Evolutionary conservation across 148 eudicot genomes (phyloP), one percentile per base, ranked within the genome.

Genomic region (Selenicereus undatus): DNA sequence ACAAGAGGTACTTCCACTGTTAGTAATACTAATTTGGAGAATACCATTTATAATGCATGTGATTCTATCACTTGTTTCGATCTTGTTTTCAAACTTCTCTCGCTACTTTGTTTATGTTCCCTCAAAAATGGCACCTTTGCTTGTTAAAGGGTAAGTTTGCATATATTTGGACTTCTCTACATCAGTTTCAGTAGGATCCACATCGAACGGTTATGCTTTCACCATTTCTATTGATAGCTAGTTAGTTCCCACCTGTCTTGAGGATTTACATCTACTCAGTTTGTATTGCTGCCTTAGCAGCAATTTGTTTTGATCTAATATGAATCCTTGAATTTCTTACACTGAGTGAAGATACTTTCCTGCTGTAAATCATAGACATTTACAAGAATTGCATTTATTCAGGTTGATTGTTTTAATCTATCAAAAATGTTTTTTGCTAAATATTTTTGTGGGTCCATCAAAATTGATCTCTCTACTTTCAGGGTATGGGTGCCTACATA

Each of bases 1-100:
- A 84, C 29, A 82, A 84, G 75, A 86, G 90, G 90, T 88, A 84
- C 62, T 81, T 50, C 50, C 50, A 36, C 56, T 82, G 29, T 43
- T 39, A 64, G 8, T 76, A 27, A 27, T 16, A 52, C 12, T 5
- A 69, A 43, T 10, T 45, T 2, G 26, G 42, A 14, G 13, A 10
- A 11, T 17, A 18, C 21, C 43, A 5, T 42, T 5, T 10, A 60
- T 39, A 8, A 2, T 35, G 71, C 71, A 66, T 66, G 1, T 66
- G 43, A 39, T 39, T 39, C 1, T 39, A 7, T 66, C 14, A 6
- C 43, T 39, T 66, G 71, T 65, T 60, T 8, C 70, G 6, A 65
- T 7, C 20, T 30, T 24, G 32, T 27, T 26, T 66, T 26, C 27
- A 64, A 64, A 64, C 68, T n/a, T 64, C 5, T 64, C n/a, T 64